These are phyloP conservation scores for Nitzschia sp. DNA, from an alignment of 108 stramenopile species.

Conservation along the genomic window DNA sequence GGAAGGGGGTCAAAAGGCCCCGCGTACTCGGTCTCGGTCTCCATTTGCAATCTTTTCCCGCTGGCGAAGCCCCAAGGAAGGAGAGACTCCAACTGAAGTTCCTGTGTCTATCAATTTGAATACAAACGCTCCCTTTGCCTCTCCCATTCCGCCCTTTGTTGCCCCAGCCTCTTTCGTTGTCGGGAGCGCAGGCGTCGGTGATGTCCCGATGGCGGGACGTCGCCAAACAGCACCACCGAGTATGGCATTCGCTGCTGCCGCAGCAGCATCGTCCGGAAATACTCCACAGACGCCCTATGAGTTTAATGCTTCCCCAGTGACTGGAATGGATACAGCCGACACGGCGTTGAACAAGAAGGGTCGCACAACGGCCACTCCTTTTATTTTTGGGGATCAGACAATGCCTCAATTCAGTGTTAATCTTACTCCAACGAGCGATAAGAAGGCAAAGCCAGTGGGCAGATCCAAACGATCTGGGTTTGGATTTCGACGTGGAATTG, in stretches of 20 bases:
- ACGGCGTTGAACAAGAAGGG: slow-evolving; percentile 26
- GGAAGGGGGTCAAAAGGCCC: background rate
- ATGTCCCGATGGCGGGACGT: too few species aligned
- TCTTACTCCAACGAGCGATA: background rate
- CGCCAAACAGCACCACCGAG: slow-evolving; percentile 10
- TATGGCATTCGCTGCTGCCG: slow-evolving; percentile 12
- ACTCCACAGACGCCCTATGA: slow-evolving; percentile 17
- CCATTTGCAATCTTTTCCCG: slow-evolving; percentile 15
- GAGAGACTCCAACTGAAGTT: background rate
- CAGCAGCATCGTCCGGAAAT: slow-evolving; percentile 25
- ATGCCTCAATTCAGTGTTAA: slow-evolving; percentile 8
- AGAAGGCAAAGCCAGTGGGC: background rate
- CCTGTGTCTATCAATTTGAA: slow-evolving; percentile 2
- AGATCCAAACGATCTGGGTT: slow-evolving; percentile 1
- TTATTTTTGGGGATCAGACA: slow-evolving; percentile 4
- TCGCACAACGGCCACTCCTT: slow-evolving; percentile 27
- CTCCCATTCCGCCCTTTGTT: slow-evolving; percentile 1
- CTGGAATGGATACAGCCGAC: slow-evolving; percentile 15
- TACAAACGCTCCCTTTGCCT: slow-evolving; percentile 3
- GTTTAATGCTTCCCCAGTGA: background rate
- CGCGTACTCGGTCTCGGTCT: slow-evolving; percentile 1
- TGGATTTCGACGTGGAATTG: slow-evolving; percentile 15
- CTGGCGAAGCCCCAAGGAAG: background rate
- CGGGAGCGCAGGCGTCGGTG: too few species aligned
- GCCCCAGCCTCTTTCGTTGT: background rate